Evolutionary conservation across 768 basidiomycete genomes (phyloP).

Genomic region (Cyclocybe aegerita): DNA sequence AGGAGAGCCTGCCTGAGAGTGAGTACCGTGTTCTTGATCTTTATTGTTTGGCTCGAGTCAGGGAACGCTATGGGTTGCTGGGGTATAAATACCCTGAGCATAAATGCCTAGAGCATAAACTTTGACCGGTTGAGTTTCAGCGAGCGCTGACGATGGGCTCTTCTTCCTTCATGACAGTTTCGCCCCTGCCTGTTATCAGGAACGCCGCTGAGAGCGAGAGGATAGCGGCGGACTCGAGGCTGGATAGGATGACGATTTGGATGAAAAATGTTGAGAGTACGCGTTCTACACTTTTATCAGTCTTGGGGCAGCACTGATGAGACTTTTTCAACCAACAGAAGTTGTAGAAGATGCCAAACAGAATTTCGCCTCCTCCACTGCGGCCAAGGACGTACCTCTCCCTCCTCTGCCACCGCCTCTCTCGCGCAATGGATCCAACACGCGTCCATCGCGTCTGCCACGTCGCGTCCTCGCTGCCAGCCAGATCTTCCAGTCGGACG

Average conservation of each 20-base stretch:
- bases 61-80: too few relatives aligned
- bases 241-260: conserved; percentile 79
- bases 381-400: conserved; percentile 41
- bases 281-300: conserved; percentile 25
- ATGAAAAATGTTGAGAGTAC: conserved; percentile 81
- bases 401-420: conserved; percentile 67
- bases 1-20: conserved; percentile 17
- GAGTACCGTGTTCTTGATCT: too few relatives aligned
- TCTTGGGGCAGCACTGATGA: neutral
- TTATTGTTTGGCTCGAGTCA: too few relatives aligned
- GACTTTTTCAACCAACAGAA: conserved; percentile 39
- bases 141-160: too few relatives aligned
- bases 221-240: conserved; percentile 50
- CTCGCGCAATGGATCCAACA: conserved; percentile 48
- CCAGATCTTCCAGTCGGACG: conserved; percentile 62
- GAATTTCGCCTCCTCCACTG: conserved; percentile 62
- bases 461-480: conserved; percentile 64
- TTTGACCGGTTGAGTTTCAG: too few relatives aligned
- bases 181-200: conserved; percentile 52
- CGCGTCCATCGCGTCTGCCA: conserved; percentile 54
- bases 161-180: conserved; percentile 15
- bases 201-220: conserved; percentile 54
- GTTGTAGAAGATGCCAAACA: conserved; percentile 81
- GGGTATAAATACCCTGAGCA: too few relatives aligned
- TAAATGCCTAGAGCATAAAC: too few relatives aligned